Evolutionary conservation across 345 rosid genomes (phyloP), one percentile per base, ranked within the genome.

Genomic region (Pugionium dolabratum): DNA sequence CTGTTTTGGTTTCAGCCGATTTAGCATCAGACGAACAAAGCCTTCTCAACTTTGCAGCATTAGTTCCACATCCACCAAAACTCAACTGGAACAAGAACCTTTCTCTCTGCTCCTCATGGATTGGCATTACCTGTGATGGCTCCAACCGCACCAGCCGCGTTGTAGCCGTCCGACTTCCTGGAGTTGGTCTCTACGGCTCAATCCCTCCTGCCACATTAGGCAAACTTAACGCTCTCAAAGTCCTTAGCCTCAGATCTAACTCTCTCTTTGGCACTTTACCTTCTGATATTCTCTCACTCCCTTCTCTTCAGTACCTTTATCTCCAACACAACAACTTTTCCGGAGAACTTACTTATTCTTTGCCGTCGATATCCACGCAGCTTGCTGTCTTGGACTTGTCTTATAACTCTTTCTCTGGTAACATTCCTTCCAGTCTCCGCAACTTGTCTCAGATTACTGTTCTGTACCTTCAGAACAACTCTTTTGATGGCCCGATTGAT

Each of bases 201-300:
- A 50, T 90, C 33, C 87, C 97, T 0, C 48, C 73, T 9, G 70
- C 80, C 36, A 86, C 84, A 40, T 55, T 90, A 6, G 82, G 79
- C 5, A 79, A 76, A 59, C 90, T 90, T 9, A 74, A 78, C 30
- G 85, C 84, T 50, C 84, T 87, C 5, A 54, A 60, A 69, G 68
- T 84, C 65, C 84, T 90, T 39, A 87, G 97, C 70, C 85, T 90
- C 60, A 72, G 95, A 53, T 87, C 97, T 9, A 90, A 90, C 69
- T 58, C 71, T 69, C 81, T 90, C 55, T 69, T 42, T 43, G 97
- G 97, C 53, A 18, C 39, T 53, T 66, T 90, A 35, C 92, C 97
- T 78, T 73, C 84, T 43, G 92, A 80, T 75, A 66, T 90, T n/a
- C 60, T 83, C 43, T 80, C 90, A 29, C 70, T 90, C 40, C 77